Base-by-base conservation (phyloP, 225 moss, liverwort and hornwort species). In the Antitrichia curtipendula region DNA sequence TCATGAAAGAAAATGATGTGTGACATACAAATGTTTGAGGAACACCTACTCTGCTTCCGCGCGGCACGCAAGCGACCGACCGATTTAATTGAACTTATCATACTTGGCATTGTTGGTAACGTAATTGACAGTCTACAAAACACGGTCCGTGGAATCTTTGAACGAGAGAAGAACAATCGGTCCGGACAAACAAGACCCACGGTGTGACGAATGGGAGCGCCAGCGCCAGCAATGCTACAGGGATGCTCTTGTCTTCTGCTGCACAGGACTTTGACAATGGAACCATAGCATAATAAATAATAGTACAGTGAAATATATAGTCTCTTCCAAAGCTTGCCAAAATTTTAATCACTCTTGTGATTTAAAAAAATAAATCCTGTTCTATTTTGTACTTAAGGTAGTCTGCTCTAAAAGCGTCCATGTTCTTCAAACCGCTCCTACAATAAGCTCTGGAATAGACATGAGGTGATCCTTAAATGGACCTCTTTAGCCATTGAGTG, bases 251-350 rank as follows among this genome's bases (percentile, higher is more conserved):
- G 34, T 34, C 50, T 13, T 34, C 50, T 34, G 13, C 75, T 43
- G 27, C 71, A 75, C 34, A 49, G 43, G 27, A 43, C 71, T 71
- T 41, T 16, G 43, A 43, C 41, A 7, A 14, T 15, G 14, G 17
- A 75, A 38, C 81, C 56, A 23, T 80, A 25, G 85, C 87, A 47
- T 88, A 64, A 84, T 88, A 84, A 68, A 63, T 83, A 28, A 81
- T 70, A 81, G 88, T 92, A 86, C 84, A 88, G 12, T 90, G 81
- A 84, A 68, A 92, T 40, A 84, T 54, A 32, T 81, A 83, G 81
- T 90, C 90, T 77, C 69, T 17, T 81, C 16, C 92, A 68, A 84
- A 90, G 71, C 86, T 64, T 88, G 53, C 63, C 63, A 81, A 66
- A 62, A 6, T 25, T 32, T 59, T 50, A 8, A 50, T 50, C 12